Evolutionary conservation across 2,329 filamentous ascomycete genomes (phyloP), one percentile per base, ranked within the genome.

Genomic region (Claviceps pazoutovae): DNA sequence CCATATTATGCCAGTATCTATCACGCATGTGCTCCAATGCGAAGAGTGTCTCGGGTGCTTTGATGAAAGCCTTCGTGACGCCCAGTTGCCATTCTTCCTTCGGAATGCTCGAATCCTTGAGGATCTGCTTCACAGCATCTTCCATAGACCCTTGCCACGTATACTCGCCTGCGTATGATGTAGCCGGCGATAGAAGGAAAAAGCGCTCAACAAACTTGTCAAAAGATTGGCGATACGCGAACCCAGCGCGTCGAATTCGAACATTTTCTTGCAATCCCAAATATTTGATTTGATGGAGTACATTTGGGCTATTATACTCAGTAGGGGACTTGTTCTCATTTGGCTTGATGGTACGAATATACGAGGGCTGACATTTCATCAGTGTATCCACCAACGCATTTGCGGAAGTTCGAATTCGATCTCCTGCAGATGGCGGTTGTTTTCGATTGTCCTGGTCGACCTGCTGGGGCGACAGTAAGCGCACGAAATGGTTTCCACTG

Each of bases 251-350:
- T 59, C 93, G 85, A 67, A 98, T 98, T 46, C 93, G 86, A 42
- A 98, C 93, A 76, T 98, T 98, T 70, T 98, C 93, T 67, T 97
- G 91, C n/a, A 98, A 74, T 80, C 93, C 93, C 14, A 98, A 84
- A 62, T 98, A 98, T 66, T 98, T 97, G 76, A 97, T 88, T 66
- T 98, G 93, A 75, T 98, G 93, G 61, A 97, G 76, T 19, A 98
- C 93, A 60, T 97, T 97, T 34, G 83, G 82, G 19, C 79, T 78
- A 60, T 95, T 96, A 68, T 95, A 98, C 65, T 98, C 93, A 11
- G 82, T 83, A 0, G 89, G 85, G 2, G 90, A 95, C 68, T 97
- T 98, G 73, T 96, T 97, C 69, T 98, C 93, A 72, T 98, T 98
- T 1, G 93, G 93, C 70, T 98, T 98, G 72, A 98, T 97, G 0